Base-by-base conservation (phyloP, 2,329 filamentous ascomycete species). In the Aureobasidium sp. region DNA sequence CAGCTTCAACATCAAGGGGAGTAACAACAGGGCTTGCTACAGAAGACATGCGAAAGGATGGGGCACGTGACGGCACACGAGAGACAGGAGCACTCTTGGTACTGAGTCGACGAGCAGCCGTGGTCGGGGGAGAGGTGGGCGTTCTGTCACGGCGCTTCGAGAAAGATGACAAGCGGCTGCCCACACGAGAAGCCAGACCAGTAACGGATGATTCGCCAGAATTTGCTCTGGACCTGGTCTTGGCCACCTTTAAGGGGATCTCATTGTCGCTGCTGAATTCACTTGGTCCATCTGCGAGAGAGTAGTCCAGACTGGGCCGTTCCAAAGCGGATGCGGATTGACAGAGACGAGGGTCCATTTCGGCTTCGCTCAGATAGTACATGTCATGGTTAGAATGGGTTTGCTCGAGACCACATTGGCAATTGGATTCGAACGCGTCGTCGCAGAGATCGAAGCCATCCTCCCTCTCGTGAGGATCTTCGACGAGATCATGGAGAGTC, bases 401-500 rank as follows among this genome's bases (percentile, higher is more conserved):
- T 25, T 58, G 33, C 42, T 47, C 55, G 13, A 58, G 42, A 4
- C 21, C 42, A 58, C 55, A 58, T 29, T 47, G 42, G 55, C 55
- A 58, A 10, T 47, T 58, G 23, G 25, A 35, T 9, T 47, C 55
- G 9, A 55, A 60, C 6, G 49, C 57, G 21, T 38, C 31, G 46
- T 62, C 61, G 31, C 61, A 57, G 17, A 35, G 43, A 27, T 80
- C 74, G 23, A 61, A 59, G 7, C 81, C 79, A 29, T 85, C 82
- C 23, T 88, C 88, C 58, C 81, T 82, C 71, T 92, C 88, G 43
- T 85, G 75, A 2, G 88, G 85, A 68, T 95, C 91, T 72, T 96
- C 92, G 68, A 91, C 83, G 21, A 96, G 88, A 68, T 94, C 89
- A 17, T 90, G 88, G 63, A 96, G 78, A 57, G 80, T 81, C 62